Evolutionary conservation across 768 basidiomycete species (phyloP).

Genomic region (Rossbeevera mucosa): DNA sequence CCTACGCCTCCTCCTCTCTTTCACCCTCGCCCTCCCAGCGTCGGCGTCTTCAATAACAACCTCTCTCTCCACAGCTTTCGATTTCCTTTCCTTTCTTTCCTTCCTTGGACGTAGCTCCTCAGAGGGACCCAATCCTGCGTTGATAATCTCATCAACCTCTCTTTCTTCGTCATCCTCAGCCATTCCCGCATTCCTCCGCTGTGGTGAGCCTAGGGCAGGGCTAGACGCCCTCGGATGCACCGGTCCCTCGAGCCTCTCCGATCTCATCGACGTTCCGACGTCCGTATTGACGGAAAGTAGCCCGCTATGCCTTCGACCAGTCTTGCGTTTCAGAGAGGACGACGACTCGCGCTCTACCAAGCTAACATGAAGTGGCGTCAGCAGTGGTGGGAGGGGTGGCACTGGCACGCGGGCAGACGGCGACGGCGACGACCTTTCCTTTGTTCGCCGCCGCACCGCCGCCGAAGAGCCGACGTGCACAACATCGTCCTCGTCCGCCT

Average conservation of each 20-base stretch:
- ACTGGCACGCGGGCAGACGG: slow-evolving; percentile 43
- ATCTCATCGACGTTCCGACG: slow-evolving; percentile 27
- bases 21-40: slow-evolving; percentile 24
- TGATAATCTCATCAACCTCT: slow-evolving; percentile 29
- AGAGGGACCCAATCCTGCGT: slow-evolving; percentile 7
- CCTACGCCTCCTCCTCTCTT: slow-evolving; percentile 40
- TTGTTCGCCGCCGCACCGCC: slow-evolving; percentile 39
- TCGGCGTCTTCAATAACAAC: slow-evolving; percentile 20
- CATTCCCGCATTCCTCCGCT: slow-evolving; percentile 49
- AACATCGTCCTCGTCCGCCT: slow-evolving; percentile 39
- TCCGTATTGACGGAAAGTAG: slow-evolving; percentile 43
- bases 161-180: slow-evolving; percentile 57
- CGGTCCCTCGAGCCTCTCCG: slow-evolving; percentile 28
- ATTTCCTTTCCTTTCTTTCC: slow-evolving; percentile 37
- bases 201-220: slow-evolving; percentile 64
- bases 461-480: slow-evolving; percentile 35
- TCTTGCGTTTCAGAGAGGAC: slow-evolving; percentile 23
- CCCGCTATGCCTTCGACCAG: slow-evolving; percentile 43
- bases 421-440: slow-evolving; percentile 32
- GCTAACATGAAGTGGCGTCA: slow-evolving; percentile 31
- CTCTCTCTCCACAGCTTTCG: slow-evolving; percentile 19
- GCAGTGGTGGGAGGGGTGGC: slow-evolving; percentile 39
- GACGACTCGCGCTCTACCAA: slow-evolving; percentile 32
- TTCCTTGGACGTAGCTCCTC: slow-evolving; percentile 35
- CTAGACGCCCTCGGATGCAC: slow-evolving; percentile 55